These are phyloP conservation scores for Rhizopus microsporus DNA, from an alignment of 371 early-diverging fungal genomes.

Conservation along the genomic window DNA sequence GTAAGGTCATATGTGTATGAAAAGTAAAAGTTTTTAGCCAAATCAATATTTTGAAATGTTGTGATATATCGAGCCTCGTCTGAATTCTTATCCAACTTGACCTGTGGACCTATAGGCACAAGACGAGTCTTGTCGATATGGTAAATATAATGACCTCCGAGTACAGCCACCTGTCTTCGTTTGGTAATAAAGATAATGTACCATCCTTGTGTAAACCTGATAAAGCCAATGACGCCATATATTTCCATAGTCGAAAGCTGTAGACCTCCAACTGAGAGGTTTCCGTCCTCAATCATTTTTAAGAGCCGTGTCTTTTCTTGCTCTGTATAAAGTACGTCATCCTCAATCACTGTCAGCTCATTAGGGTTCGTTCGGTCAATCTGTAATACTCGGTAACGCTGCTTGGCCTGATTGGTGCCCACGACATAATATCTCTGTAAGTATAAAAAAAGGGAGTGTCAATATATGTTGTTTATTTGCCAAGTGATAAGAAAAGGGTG, in stretches of 20 bases:
- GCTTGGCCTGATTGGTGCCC: constrained; percentile 78
- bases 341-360: constrained; percentile 66
- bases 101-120: constrained; percentile 67
- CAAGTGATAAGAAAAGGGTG: background rate
- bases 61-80: constrained; percentile 83
- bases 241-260: constrained; percentile 59
- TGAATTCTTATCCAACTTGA: constrained; percentile 73
- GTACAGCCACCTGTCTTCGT: constrained; percentile 82
- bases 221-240: constrained; percentile 70
- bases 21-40: constrained; percentile 89
- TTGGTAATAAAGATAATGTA: constrained; percentile 91
- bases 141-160: constrained; percentile 95
- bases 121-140: constrained; percentile 91
- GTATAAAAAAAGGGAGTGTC: background rate
- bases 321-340: constrained; percentile 73
- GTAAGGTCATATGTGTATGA: constrained; percentile 95
- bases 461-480: too few species aligned
- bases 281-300: constrained; percentile 82
- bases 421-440: constrained; percentile 78
- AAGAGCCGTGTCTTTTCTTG: constrained; percentile 74
- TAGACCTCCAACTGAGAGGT: constrained; percentile 76
- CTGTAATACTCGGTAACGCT: constrained; percentile 80
- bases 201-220: constrained; percentile 90
- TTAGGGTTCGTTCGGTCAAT: constrained; percentile 76
- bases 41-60: constrained; percentile 79